Conservation (phyloP, 306 rosid species). For the Trifolium subterraneum region DNA sequence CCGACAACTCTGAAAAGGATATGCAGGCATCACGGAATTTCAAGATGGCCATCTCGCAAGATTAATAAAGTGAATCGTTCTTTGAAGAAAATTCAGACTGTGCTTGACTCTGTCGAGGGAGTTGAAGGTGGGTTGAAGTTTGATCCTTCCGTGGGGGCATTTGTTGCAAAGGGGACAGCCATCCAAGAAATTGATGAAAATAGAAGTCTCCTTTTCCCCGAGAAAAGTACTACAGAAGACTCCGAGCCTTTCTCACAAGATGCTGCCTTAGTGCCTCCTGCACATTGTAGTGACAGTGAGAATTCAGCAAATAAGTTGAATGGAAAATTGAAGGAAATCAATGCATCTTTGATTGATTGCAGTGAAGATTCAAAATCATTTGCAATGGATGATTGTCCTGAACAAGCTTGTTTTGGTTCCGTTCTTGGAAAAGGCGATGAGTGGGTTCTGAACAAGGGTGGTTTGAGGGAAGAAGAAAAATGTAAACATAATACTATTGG, state of each 20-base stretch:
- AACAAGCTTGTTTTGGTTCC: constrained; percentile 41
- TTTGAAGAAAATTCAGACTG: constrained; percentile 72
- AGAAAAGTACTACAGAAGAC: constrained; percentile 48
- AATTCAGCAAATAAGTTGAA: constrained; percentile 51
- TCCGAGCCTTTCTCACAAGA: constrained; percentile 37
- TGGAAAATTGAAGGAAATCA: constrained; percentile 41
- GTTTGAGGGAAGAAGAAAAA: constrained; percentile 48
- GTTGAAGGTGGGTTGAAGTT: constrained; percentile 76
- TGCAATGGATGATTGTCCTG: constrained; percentile 44
- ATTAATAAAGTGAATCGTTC: constrained; percentile 86
- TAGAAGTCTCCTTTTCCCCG: constrained; percentile 43
- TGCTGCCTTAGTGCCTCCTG: constrained; percentile 39
- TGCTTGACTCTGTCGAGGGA: constrained; percentile 82
- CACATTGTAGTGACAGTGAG: constrained; percentile 39
- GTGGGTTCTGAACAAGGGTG: constrained; percentile 33
- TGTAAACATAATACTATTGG: constrained; percentile 38
- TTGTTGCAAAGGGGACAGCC: constrained; percentile 62
- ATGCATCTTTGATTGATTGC: constrained; percentile 36
- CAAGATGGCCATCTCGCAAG: constrained; percentile 96
- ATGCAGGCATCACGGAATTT: constrained; percentile 91
- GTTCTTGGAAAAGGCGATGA: constrained; percentile 34
- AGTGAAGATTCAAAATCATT: constrained; percentile 52
- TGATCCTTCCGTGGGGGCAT: constrained; percentile 66
- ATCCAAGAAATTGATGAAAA: constrained; percentile 52
- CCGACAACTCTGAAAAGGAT: constrained; percentile 95